Base-by-base conservation (phyloP, 73 alveolate genomes). In the Stentor coeruleus region DNA sequence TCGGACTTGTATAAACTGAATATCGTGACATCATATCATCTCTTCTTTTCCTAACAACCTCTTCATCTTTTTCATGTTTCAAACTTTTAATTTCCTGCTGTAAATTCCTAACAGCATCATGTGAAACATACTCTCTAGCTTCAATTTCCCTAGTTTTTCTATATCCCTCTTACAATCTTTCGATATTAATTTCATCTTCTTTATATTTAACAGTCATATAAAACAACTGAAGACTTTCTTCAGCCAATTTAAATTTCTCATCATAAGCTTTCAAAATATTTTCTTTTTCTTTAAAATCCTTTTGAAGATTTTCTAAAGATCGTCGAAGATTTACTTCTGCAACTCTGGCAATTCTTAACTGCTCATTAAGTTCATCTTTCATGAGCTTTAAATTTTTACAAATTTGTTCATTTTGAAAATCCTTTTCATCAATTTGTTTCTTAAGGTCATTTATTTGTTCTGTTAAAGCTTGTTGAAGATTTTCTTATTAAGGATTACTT, bases 141-240 rank as follows among this genome's bases (percentile, higher is more conserved):
- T n/a, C 79, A 1, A 66, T 20, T 2, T 66, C 79, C 15, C 37
- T 20, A 20, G 79, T 1, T 66, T 66, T 66, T 33, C 79, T 66
- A 66, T 1, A 66, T 26, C n/a, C 15, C 37, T 33, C 33, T 66
- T 66, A 66, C 79, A 66, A 37, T 66, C 33, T 66, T 1, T 66
- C 37, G n/a, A 33, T 15, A 33, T 66, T 20, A 33, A 66, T 66
- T 66, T 66, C 42, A 66, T 66, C 79, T 66, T 66, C 79, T 33
- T 66, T 66, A 2, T 66, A 28, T 66, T 66, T 66, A 20, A 66
- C n/a, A 66, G 37, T 33, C 26, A 20, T 33, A 31, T 66, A 31
- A 66, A 66, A 66, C 1, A 66, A 33, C 37, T 26, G 26, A 28
- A 66, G 33, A 1, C 49, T 26, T 33, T 66, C 79, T 33, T 66